These are phyloP conservation scores for Warburgia ugandensis DNA, from an alignment of 164 flowering plant genomes.

Conservation along the genomic window DNA sequence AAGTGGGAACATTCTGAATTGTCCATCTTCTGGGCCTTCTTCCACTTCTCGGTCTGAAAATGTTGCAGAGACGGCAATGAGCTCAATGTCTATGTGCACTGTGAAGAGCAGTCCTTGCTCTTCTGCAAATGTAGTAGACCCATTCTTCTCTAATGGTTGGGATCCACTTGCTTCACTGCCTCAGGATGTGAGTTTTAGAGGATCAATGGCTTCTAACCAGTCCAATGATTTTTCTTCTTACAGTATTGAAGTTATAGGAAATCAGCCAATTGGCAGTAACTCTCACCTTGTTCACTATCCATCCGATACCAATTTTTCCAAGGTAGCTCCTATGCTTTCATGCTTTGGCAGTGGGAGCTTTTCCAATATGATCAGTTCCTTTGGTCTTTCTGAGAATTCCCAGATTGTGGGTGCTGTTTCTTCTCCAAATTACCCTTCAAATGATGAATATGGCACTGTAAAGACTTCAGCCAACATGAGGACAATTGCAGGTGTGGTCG, in stretches of 20 bases:
- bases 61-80: too few species aligned
- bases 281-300: constrained; percentile 42
- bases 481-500: constrained; percentile 4
- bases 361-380: constrained; percentile 52
- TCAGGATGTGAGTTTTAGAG: too few species aligned
- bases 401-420: constrained; percentile 21
- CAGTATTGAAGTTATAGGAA: constrained; percentile 24
- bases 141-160: constrained; percentile 71
- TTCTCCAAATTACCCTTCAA: constrained; percentile 24
- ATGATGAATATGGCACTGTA: constrained; percentile 23
- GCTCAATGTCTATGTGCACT: constrained; percentile 31
- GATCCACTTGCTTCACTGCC: constrained; percentile 69
- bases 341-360: constrained; percentile 51
- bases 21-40: constrained; percentile 32
- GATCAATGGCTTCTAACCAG: constrained; percentile 34
- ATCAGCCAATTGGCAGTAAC: constrained; percentile 28
- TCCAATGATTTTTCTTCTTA: constrained; percentile 34
- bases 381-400: constrained; percentile 32
- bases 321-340: constrained; percentile 39
- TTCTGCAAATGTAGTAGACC: constrained; percentile 34
- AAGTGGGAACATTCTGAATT: constrained; percentile 24
- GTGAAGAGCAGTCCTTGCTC: constrained; percentile 4
- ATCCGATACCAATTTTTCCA: too few species aligned
- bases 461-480: constrained; percentile 16
- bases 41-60: too few species aligned